Evolutionary conservation across 768 basidiomycete species (phyloP).

Genomic region (Cyclocybe cylindracea): DNA sequence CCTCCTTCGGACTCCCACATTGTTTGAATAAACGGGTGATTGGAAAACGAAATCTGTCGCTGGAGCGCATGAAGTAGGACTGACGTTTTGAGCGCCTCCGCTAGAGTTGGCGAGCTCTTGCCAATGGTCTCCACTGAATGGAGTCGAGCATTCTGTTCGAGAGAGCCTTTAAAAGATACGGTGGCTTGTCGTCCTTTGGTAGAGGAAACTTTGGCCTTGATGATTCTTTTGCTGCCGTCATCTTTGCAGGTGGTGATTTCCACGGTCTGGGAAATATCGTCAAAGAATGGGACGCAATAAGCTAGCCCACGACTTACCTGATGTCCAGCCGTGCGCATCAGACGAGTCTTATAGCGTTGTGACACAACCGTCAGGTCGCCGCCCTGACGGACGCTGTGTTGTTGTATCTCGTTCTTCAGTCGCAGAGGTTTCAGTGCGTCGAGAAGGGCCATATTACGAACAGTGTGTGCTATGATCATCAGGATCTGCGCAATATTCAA

Average conservation of each 20-base stretch:
- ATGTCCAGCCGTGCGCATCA: slow-evolving; percentile 25
- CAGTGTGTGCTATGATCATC: slow-evolving; percentile 33
- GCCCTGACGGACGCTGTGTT: slow-evolving; percentile 24
- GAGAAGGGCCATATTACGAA: slow-evolving; percentile 39
- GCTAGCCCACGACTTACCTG: slow-evolving; percentile 21
- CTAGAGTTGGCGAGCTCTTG: slow-evolving; percentile 44
- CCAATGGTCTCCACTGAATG: slow-evolving; percentile 39
- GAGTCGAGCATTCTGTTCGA: neutral
- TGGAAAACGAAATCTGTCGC: slow-evolving; percentile 22
- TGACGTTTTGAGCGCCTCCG: slow-evolving; percentile 35
- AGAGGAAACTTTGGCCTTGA: neutral
- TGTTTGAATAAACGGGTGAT: slow-evolving; percentile 32
- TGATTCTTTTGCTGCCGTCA: neutral
- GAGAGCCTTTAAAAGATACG: slow-evolving; percentile 24
- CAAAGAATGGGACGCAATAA: neutral
- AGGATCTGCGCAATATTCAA: slow-evolving; percentile 27
- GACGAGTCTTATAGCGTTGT: slow-evolving; percentile 44
- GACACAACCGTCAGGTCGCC: slow-evolving; percentile 34
- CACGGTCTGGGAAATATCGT: neutral
- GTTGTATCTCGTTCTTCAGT: slow-evolving; percentile 47
- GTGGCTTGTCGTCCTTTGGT: slow-evolving; percentile 36
- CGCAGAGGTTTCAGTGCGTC: slow-evolving; percentile 41
- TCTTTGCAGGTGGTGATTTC: neutral
- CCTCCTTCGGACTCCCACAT: slow-evolving; percentile 29
- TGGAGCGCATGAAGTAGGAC: slow-evolving; percentile 32